Conservation (phyloP, 176 grass and related monocot genomes). For the Coix lacrymajobi region DNA sequence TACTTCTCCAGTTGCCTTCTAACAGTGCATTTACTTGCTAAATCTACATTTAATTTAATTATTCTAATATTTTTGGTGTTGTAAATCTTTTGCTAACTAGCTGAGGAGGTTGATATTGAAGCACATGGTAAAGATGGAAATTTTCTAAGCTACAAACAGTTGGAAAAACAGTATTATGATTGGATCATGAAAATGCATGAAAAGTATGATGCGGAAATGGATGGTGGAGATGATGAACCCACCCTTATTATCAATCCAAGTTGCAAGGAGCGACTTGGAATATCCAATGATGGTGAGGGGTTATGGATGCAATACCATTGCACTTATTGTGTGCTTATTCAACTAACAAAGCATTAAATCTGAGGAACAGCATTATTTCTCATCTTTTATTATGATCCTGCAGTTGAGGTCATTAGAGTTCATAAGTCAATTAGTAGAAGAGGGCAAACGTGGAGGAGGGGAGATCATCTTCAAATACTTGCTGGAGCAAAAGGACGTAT, state of each 20-base stretch:
- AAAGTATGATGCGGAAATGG: slow-evolving; percentile 48
- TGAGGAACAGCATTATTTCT: not conserved
- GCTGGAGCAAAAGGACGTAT: slow-evolving; percentile 18
- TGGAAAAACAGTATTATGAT: slow-evolving; percentile 36
- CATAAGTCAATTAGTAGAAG: slow-evolving; percentile 36
- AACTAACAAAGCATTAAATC: not conserved
- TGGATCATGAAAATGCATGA: slow-evolving; percentile 56
- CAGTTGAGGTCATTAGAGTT: slow-evolving; percentile 40
- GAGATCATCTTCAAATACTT: slow-evolving; percentile 41
- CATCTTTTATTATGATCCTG: not conserved
- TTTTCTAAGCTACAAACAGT: slow-evolving; percentile 12
- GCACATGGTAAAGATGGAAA: slow-evolving; percentile 22
- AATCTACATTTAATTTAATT: not conserved
- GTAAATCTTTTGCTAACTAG: not conserved
- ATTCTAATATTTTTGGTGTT: not conserved
- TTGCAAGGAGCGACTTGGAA: slow-evolving; percentile 43
- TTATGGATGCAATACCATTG: not conserved
- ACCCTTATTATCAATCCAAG: slow-evolving; percentile 31
- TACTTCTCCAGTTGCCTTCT: not conserved
- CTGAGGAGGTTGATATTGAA: slow-evolving; percentile 27
- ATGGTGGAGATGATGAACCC: slow-evolving; percentile 35
- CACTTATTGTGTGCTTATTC: not conserved
- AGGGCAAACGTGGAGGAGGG: slow-evolving; percentile 41
- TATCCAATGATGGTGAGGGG: slow-evolving; percentile 43
- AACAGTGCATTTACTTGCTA: not conserved